Conservation (phyloP, 495 filamentous ascomycete genomes). For the Neurospora sp. region DNA sequence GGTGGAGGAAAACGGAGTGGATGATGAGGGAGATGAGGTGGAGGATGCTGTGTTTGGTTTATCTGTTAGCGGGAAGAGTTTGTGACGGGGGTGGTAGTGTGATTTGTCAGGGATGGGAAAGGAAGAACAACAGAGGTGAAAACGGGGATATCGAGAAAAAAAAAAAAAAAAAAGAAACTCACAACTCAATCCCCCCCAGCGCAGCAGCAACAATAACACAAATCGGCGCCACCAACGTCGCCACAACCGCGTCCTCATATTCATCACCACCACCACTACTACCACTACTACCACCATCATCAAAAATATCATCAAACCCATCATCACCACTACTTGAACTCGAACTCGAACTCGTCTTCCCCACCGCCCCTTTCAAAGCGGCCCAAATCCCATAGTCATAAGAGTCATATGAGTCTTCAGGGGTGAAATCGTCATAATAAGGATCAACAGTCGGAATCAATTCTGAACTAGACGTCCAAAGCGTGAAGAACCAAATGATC, state of each 20-base stretch:
- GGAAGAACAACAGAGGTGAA: background rate
- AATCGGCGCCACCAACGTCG: background rate
- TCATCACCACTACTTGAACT: background rate
- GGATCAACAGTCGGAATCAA: background rate
- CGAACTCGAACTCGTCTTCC: background rate
- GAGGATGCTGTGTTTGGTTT: conserved; percentile 22
- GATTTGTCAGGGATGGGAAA: background rate
- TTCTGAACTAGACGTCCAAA: background rate
- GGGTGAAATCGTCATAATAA: background rate
- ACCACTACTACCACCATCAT: too few species aligned
- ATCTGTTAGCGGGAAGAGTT: conserved; percentile 1
- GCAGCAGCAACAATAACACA: conserved; percentile 7
- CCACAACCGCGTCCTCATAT: background rate
- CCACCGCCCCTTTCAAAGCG: background rate
- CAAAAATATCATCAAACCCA: background rate
- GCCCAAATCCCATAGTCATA: background rate
- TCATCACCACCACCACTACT: background rate
- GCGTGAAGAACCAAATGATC: conserved; percentile 13
- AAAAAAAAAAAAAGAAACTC: conserved; percentile 7
- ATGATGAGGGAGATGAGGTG: conserved; percentile 30
- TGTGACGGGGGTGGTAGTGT: background rate
- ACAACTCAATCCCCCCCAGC: conserved; percentile 37
- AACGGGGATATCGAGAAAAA: background rate
- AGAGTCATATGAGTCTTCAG: background rate
- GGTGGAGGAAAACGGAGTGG: conserved; percentile 30